Evolutionary conservation across 352 stramenopile genomes (phyloP).

Genomic region (Pythium aristosporum): DNA sequence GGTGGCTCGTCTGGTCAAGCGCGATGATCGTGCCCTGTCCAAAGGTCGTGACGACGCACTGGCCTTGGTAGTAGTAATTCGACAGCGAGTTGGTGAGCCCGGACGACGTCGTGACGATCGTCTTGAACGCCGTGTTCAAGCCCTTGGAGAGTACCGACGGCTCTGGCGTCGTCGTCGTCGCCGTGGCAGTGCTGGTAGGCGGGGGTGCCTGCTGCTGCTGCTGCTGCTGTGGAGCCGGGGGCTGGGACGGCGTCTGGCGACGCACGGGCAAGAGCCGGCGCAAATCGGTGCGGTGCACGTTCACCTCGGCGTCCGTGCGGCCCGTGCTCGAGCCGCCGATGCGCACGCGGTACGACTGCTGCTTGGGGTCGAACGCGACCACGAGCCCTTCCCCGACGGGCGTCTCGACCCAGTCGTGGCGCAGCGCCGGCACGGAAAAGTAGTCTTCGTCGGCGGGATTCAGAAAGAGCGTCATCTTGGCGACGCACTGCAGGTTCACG

Average conservation of each 20-base stretch:
- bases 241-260: slow-evolving; percentile 26
- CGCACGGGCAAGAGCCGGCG: slow-evolving; percentile 24
- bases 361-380: slow-evolving; percentile 42
- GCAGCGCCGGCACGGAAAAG: slow-evolving; percentile 54
- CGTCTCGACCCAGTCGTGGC: slow-evolving; percentile 59
- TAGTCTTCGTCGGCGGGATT: slow-evolving; percentile 40
- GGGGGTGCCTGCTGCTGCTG: not conserved
- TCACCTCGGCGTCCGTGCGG: slow-evolving; percentile 27
- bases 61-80: slow-evolving; percentile 69
- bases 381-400: slow-evolving; percentile 53
- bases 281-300: slow-evolving; percentile 40
- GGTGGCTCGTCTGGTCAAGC: slow-evolving; percentile 47
- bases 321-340: slow-evolving; percentile 37
- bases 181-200: slow-evolving; percentile 19
- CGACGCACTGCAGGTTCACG: slow-evolving; percentile 44
- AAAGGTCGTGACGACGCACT: slow-evolving; percentile 73
- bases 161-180: slow-evolving; percentile 19
- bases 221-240: not conserved
- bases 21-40: slow-evolving; percentile 58
- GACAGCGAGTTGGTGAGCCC: slow-evolving; percentile 49
- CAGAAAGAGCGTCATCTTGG: slow-evolving; percentile 39
- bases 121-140: slow-evolving; percentile 50
- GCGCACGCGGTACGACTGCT: slow-evolving; percentile 57
- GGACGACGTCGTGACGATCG: slow-evolving; percentile 58
- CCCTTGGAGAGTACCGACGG: slow-evolving; percentile 46